Percentiles rank a stretch among this genome's conserved stretches.
These are phyloP conservation scores for Cicer pinnatifidum DNA, from an alignment of 306 rosid species.

Conservation along the genomic window DNA sequence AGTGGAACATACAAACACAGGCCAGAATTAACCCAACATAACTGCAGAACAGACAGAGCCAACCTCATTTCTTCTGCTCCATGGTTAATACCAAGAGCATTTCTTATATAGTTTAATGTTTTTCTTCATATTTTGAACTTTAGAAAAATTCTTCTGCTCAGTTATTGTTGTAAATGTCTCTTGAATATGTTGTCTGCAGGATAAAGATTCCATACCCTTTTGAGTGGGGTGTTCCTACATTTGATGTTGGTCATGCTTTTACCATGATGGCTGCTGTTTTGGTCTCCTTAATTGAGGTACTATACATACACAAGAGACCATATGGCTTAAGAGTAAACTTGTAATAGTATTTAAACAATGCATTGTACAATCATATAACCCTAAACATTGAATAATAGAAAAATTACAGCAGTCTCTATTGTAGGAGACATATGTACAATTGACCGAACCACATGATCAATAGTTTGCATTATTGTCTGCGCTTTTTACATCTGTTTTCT, in stretches of 20 bases:
- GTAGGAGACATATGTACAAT: no score
- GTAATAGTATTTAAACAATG: no score
- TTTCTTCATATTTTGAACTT: not conserved
- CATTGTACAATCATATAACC: no score
- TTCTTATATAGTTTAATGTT: slow-evolving; percentile 26
- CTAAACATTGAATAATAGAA: no score
- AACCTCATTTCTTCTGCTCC: slow-evolving; percentile 97
- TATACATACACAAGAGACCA: not conserved
- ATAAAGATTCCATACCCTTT: slow-evolving; percentile 94
- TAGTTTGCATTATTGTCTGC: no score
- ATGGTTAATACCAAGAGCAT: slow-evolving; percentile 63
- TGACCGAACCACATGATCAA: no score
- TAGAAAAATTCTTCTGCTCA: not conserved
- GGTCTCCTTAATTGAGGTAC: slow-evolving; percentile 95
- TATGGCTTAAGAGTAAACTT: no score
- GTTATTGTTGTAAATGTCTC: slow-evolving; percentile 35
- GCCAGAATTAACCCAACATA: slow-evolving; percentile 72
- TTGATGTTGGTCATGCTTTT: slow-evolving; percentile 88
- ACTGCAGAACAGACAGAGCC: slow-evolving; percentile 85
- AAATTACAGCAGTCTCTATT: no score
- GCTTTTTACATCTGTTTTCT: no score
- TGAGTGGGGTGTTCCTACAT: slow-evolving; percentile 99
- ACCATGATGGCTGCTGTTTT: slow-evolving; percentile 98
- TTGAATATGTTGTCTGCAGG: slow-evolving; percentile 58
- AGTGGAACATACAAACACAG: slow-evolving; percentile 95